Base-by-base conservation (phyloP, 1,284 basidiomycete genomes). In the Fomitiporia mediterranea region DNA sequence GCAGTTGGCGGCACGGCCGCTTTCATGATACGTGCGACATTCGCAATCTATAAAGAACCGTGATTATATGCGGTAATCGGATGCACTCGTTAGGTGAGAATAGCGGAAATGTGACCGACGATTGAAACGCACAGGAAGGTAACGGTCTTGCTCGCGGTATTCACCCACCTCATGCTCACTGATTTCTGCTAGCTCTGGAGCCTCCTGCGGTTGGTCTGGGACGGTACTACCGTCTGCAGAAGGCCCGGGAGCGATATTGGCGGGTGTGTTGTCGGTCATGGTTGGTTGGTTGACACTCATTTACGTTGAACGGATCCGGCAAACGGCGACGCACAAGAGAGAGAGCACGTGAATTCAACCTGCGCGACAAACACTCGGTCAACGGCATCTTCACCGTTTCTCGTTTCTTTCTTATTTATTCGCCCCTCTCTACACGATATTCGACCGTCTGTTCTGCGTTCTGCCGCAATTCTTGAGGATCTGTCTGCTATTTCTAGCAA, bases 21-120 rank as follows among this genome's bases (percentile, higher is more conserved):
- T 68, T 97, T 97, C 94, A 98, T 98, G 65, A 98, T 94, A 3
- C 94, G 81, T 15, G 92, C 86, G 11, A 98, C 94, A 69, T 98
- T 98, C 51, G 94, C 94, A 61, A 98, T 97, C 92, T 94, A 28
- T 13, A 27, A 3, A 27, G 17, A 32, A 21, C 30, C 39, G 35
- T 37, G 25, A 49, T 5, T 39, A 23, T 23, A 32, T 23, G 19
- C 17, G 25, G 11, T 27, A 40, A 28, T 46, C 48, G 35, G n/a
- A 48, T 51, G 17, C 39, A 27, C 48, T 17, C 34, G 19, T n/a
- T 43, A 40, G 44, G 53, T 52, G 8, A n/a, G 46, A 2, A 53
- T n/a, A n/a, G n/a, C n/a, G n/a, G n/a, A n/a, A n/a, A n/a, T n/a
- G n/a, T n/a, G n/a, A n/a, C n/a, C n/a, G n/a, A n/a, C n/a, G 23